phyloP scores from a whole-genome alignment of 1,139 yeast species.

The Wickerhamomyces sp. region DNA sequence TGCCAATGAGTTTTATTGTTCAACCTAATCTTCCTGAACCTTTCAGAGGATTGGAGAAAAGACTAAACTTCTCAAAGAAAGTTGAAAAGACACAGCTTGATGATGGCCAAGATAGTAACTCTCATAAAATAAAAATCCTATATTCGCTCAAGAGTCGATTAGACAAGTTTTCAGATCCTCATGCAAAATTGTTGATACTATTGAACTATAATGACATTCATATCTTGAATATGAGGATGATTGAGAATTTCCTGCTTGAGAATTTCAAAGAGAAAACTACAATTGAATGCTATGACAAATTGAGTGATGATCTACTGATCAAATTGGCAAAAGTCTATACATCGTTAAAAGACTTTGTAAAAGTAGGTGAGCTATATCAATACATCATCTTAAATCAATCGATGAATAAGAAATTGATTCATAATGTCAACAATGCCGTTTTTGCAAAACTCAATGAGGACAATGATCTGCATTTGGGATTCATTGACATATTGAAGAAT shows the following conservation, averaged over 20 bases:
- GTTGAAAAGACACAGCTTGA: too few relatives aligned
- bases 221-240: slow-evolving; percentile 4
- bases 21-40: not conserved
- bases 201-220: slow-evolving; percentile 8
- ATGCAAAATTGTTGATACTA: slow-evolving; percentile 10
- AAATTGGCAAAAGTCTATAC: slow-evolving; percentile 8
- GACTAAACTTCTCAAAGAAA: not conserved
- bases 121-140: slow-evolving; percentile 3
- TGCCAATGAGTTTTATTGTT: not conserved
- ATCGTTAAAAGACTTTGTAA: slow-evolving; percentile 7
- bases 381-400: slow-evolving; percentile 3
- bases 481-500: slow-evolving; percentile 12
- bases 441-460: slow-evolving; percentile 9
- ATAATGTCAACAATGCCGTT: slow-evolving; percentile 7
- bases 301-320: slow-evolving; percentile 9
- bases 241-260: slow-evolving; percentile 7
- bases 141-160: slow-evolving; percentile 2
- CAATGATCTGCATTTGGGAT: slow-evolving; percentile 13
- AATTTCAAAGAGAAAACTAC: slow-evolving; percentile 3
- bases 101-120: not conserved
- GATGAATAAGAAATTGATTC: slow-evolving; percentile 1
- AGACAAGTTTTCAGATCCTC: slow-evolving; percentile 12
- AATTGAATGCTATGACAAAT: slow-evolving; percentile 1
- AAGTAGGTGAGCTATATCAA: slow-evolving; percentile 8
- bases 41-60: slow-evolving; percentile 2